Conservation (phyloP, 2,329 filamentous ascomycete genomes). For the Cephalotrichum gorgonifer region DNA sequence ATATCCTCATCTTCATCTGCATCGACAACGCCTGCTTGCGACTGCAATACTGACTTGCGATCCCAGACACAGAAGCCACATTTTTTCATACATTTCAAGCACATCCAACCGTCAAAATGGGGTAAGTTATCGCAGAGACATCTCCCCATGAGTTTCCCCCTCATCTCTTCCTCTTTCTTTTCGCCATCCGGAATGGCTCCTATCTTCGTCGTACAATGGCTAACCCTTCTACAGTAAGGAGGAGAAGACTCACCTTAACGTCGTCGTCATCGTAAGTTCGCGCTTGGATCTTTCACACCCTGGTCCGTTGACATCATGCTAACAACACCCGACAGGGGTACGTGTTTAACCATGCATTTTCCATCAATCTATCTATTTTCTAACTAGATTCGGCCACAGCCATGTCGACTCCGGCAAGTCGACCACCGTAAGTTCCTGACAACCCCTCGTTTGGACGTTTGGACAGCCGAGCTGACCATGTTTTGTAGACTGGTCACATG, state of each 20-base stretch:
- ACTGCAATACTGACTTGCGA: background rate
- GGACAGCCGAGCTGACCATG: background rate
- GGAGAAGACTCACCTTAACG: slow-evolving; percentile 92
- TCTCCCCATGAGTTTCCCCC: background rate
- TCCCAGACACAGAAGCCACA: slow-evolving; percentile 4
- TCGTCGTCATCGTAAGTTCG: slow-evolving; percentile 74
- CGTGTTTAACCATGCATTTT: slow-evolving; percentile 17
- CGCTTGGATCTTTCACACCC: background rate
- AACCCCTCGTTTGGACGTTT: background rate
- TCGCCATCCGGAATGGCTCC: no score
- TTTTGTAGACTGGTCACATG: slow-evolving; percentile 61
- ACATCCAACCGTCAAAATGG: slow-evolving; percentile 24
- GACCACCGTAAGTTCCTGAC: slow-evolving; percentile 79
- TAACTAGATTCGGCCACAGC: slow-evolving; percentile 30
- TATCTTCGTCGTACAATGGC: background rate
- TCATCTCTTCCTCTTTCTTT: no score
- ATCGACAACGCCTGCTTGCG: background rate
- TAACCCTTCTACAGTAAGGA: slow-evolving; percentile 61
- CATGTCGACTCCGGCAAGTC: slow-evolving; percentile 99
- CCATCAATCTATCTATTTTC: slow-evolving; percentile 14
- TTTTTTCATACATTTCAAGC: slow-evolving; percentile 10
- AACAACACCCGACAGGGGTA: slow-evolving; percentile 16
- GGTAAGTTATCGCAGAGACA: slow-evolving; percentile 15
- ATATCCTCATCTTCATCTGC: background rate
- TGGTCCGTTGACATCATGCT: slow-evolving; percentile 8